Percentiles rank a stretch among this genome's conserved stretches.
Conservation (phyloP, 108 stramenopile species). For the Mediolabrus comicus region DNA sequence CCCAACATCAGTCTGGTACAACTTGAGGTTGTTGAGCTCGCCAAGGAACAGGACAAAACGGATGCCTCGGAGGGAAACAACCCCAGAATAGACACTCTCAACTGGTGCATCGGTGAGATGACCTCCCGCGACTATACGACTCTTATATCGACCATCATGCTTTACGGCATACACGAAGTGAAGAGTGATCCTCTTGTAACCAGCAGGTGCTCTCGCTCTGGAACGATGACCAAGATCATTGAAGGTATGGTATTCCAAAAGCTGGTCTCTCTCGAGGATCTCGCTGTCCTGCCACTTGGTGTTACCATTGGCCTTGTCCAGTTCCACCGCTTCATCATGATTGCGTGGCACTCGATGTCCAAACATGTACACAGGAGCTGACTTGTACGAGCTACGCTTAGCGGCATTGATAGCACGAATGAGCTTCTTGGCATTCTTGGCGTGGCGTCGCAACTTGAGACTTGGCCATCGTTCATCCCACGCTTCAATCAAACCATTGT, state of each 20-base stretch:
- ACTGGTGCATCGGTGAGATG: constrained; percentile 19
- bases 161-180: constrained; percentile 37
- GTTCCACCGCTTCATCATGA: constrained; percentile 15
- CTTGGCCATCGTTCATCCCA: neutral
- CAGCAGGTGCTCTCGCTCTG: constrained; percentile 3
- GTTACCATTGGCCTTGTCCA: constrained; percentile 42
- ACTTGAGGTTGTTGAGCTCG: constrained; percentile 35
- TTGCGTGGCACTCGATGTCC: constrained; percentile 20
- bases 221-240: constrained; percentile 2
- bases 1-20: constrained; percentile 8
- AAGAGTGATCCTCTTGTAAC: constrained; percentile 30
- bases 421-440: neutral
- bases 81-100: constrained; percentile 17
- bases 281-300: constrained; percentile 36
- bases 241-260: constrained; percentile 36
- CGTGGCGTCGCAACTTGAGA: constrained; percentile 10
- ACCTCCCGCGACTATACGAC: constrained; percentile 39
- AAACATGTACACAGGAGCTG: constrained; percentile 11
- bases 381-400: neutral
- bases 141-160: constrained; percentile 33
- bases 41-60: constrained; percentile 41
- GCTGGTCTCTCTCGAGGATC: constrained; percentile 5
- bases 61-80: constrained; percentile 29
- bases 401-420: neutral
- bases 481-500: neutral